Evolutionary conservation across 495 filamentous ascomycete species (phyloP), one percentile per base, ranked within the genome.

Genomic region (Talaromyces adpressus): DNA sequence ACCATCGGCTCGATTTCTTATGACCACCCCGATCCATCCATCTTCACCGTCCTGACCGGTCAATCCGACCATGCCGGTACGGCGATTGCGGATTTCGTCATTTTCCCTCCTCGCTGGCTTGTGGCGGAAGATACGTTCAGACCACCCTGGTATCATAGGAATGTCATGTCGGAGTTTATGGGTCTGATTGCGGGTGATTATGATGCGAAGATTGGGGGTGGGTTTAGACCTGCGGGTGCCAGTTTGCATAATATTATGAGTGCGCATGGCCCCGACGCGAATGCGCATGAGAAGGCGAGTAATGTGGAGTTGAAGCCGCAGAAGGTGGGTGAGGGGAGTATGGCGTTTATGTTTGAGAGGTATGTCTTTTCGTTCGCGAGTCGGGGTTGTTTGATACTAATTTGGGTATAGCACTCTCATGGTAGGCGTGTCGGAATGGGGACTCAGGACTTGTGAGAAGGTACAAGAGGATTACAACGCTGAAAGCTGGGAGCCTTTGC

Each of bases 391-490:
- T 41, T 3, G 8, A 20, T 47, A 14, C 51, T 63, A 45, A 45
- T 36, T 4, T 34, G 22, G 3, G 67, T 82, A 80, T 76, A 91
- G 88, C 70, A 84, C 82, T 64, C 72, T 91, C 47, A 95, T 96
- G 92, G 84, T 97, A 9, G 92, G 92, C 4, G 91, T 96, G 14
- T 95, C 92, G 16, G 90, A 93, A 66, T 97, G 92, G 92, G 92
- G 91, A 0, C 73, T 96, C 59, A 88, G 90, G 74, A 87, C 81
- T 53, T 96, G 92, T 67, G 79, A 83, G 68, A 95, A 93, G 79
- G 89, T 95, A 41, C 92, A 97, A 75, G 81, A 85, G 65, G 84
- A 83, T 61, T 96, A 97, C 68, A 93, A 87, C 70, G 85, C 86
- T 59, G 89, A 96, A 75, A 93, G 90, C 72, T 97, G 92, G 92